Conservation (phyloP, 495 filamentous ascomycete genomes). For the Penicillium cosmopolitanum region DNA sequence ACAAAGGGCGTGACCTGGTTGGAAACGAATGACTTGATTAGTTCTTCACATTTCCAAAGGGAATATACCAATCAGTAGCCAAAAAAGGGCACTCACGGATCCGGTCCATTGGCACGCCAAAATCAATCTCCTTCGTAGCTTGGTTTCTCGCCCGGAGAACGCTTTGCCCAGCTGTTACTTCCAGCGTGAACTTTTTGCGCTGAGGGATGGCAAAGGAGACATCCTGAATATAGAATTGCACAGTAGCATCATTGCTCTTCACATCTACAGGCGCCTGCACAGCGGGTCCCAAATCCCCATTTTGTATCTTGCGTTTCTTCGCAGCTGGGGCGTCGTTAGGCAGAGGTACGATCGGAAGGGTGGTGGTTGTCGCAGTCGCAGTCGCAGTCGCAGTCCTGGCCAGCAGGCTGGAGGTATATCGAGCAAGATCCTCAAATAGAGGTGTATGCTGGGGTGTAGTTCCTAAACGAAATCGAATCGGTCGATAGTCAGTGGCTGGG, state of each 20-base stretch:
- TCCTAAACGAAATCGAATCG: constrained; percentile 28
- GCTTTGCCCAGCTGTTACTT: constrained; percentile 59
- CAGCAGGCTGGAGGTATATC: constrained; percentile 49
- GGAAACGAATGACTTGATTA: background rate
- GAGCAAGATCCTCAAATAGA: constrained; percentile 54
- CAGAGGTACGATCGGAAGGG: constrained; percentile 30
- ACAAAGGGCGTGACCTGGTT: constrained; percentile 71
- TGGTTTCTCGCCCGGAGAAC: constrained; percentile 72
- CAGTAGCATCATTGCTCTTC: constrained; percentile 38
- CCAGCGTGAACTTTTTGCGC: constrained; percentile 88
- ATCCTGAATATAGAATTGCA: constrained; percentile 64
- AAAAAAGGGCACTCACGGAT: constrained; percentile 62
- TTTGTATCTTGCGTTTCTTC: constrained; percentile 62
- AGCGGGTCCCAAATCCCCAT: constrained; percentile 44
- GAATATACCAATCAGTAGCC: background rate
- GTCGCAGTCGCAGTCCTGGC: constrained; percentile 36
- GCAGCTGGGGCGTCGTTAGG: constrained; percentile 40
- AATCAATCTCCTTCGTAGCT: constrained; percentile 65
- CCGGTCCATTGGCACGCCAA: constrained; percentile 68
- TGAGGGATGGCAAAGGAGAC: constrained; percentile 79
- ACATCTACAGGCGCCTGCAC: constrained; percentile 47
- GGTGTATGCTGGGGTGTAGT: constrained; percentile 42
- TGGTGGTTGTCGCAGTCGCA: constrained; percentile 3
- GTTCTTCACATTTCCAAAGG: background rate
- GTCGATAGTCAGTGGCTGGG: constrained; percentile 19